Conservation (phyloP, 106 monocot genomes). For the Chionographis japonica region DNA sequence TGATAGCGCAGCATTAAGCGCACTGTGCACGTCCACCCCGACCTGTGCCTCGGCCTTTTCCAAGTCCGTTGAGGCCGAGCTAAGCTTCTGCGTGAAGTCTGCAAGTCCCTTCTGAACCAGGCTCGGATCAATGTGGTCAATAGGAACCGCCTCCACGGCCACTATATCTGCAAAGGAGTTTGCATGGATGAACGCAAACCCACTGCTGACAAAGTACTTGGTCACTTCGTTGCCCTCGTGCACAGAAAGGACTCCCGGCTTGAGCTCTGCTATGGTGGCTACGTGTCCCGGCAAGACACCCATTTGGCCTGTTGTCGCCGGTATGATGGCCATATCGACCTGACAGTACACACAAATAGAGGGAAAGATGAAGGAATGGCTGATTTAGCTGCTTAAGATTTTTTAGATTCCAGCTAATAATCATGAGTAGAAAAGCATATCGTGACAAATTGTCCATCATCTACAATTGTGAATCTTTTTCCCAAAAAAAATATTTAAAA, state of each 20-base stretch:
- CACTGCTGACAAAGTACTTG: constrained; percentile 90
- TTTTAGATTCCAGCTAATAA: too few relatives aligned
- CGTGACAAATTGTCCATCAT: too few relatives aligned
- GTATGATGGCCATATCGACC: constrained; percentile 90
- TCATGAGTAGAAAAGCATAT: too few relatives aligned
- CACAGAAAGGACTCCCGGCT: constrained; percentile 82
- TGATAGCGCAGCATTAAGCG: constrained; percentile 73
- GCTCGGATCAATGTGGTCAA: constrained; percentile 60
- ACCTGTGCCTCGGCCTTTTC: constrained; percentile 96
- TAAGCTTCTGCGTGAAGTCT: constrained; percentile 79
- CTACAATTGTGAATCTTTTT: too few relatives aligned
- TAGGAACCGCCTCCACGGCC: constrained; percentile 80
- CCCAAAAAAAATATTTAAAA: too few relatives aligned
- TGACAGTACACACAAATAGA: constrained; percentile 11
- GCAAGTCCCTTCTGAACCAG: constrained; percentile 78
- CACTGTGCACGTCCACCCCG: constrained; percentile 85
- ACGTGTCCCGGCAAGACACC: constrained; percentile 93
- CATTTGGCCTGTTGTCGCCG: constrained; percentile 85
- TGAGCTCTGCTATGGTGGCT: constrained; percentile 90
- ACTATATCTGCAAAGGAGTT: constrained; percentile 85
- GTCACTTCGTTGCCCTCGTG: constrained; percentile 73
- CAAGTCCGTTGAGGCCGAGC: constrained; percentile 62
- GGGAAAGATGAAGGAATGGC: not conserved
- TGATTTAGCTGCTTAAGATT: too few relatives aligned
- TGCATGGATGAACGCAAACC: constrained; percentile 90